Conservation (phyloP, 176 grass and related monocot species). For the Oryza punctata region DNA sequence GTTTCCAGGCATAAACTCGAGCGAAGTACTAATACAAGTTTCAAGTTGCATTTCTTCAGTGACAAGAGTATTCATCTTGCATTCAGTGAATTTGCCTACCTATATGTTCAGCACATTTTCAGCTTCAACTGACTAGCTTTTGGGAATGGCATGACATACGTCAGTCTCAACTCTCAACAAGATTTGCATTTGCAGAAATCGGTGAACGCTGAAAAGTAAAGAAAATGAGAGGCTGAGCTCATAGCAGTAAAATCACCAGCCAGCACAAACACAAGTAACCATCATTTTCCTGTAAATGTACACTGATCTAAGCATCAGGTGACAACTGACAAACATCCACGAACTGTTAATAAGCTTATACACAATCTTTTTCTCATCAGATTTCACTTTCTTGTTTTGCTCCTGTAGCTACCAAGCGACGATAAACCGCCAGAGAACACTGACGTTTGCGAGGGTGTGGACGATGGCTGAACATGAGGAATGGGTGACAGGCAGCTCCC, state of each 20-base stretch:
- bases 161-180: neutral
- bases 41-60: neutral
- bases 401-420: slow-evolving; percentile 40
- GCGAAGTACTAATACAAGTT: neutral
- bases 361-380: slow-evolving; percentile 29
- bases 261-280: neutral
- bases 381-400: slow-evolving; percentile 45
- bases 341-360: slow-evolving; percentile 41
- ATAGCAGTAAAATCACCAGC: neutral
- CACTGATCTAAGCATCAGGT: slow-evolving; percentile 42
- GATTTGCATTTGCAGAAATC: neutral
- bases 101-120: neutral
- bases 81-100: neutral
- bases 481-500: slow-evolving; percentile 20
- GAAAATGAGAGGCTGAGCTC: neutral
- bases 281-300: slow-evolving; percentile 36
- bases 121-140: too few species aligned
- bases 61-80: neutral
- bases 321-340: slow-evolving; percentile 37
- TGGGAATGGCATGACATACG: neutral
- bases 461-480: neutral
- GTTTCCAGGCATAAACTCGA: neutral
- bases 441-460: neutral
- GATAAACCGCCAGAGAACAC: slow-evolving; percentile 28
- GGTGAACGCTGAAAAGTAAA: neutral